Base-by-base conservation (phyloP, 225 moss, liverwort and hornwort genomes). In the Physcomitrium patens region DNA sequence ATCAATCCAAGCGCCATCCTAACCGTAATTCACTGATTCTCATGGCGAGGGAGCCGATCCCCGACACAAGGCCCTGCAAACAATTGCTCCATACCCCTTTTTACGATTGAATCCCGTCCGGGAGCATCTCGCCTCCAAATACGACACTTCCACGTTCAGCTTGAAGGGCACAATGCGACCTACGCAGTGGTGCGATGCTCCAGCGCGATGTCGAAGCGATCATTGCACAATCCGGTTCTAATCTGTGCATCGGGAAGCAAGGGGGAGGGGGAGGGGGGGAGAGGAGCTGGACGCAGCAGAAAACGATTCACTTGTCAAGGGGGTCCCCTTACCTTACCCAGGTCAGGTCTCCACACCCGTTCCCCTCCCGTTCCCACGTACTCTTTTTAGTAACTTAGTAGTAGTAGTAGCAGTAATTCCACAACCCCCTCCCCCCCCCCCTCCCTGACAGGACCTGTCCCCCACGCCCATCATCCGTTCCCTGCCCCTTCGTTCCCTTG, bases 51-150 rank as follows among this genome's bases (percentile, higher is more conserved):
- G 69, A 72, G 76, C 77, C 87, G 84, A 87, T 85, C 84, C 72
- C 77, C 67, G 58, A 55, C 75, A 74, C 77, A 79, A 41, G 78
- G 75, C 61, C 68, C 52, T 66, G 52, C 70, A 87, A 78, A 78
- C 86, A 84, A 76, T 81, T 78, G 76, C 78, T 69, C 86, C 86
- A 87, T 87, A 87, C 81, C 86, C 79, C 83, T 81, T 65, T 52
- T 70, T 76, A 80, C 81, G 76, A 78, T 76, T 83, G 67, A 20
- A 31, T 57, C 75, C 60, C 49, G 62, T 70, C 44, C 63, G 57
- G 56, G 20, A 81, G 60, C 76, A 37, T 82, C 61, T 55, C 80
- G 76, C 15, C 50, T 67, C 86, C 80, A 68, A 84, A 76, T 79
- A 45, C 70, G 11, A 50, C 79, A 79, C 73, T 53, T 48, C 46